These are phyloP conservation scores for Teratosphaeria gauchensis DNA, from an alignment of 2,329 filamentous ascomycete species.

Conservation along the genomic window DNA sequence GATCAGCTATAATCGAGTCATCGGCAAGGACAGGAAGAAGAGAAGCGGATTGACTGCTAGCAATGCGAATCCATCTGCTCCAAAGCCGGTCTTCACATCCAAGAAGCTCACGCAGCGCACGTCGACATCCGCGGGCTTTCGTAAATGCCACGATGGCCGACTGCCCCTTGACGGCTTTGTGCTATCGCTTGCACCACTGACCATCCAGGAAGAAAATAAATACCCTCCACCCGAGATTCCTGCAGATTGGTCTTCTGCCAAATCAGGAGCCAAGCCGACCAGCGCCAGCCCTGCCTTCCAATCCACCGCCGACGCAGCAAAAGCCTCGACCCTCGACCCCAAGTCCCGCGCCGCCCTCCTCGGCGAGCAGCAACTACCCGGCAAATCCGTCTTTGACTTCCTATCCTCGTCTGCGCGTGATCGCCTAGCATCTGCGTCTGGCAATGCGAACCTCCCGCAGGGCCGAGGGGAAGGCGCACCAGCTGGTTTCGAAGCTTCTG, in stretches of 20 bases:
- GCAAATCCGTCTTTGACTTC: constrained; percentile 89
- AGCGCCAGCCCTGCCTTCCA: constrained; percentile 33
- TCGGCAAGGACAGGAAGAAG: constrained; percentile 72
- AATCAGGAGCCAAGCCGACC: constrained; percentile 15
- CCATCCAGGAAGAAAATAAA: constrained; percentile 36
- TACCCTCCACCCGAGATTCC: constrained; percentile 62
- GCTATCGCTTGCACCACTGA: constrained; percentile 44
- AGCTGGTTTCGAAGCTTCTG: constrained; percentile 51
- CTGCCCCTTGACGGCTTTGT: constrained; percentile 73
- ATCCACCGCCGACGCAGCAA: constrained; percentile 69
- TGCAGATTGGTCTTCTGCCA: constrained; percentile 59
- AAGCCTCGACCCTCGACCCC: constrained; percentile 64
- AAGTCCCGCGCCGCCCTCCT: constrained; percentile 68
- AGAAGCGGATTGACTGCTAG: constrained; percentile 22
- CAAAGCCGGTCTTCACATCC: constrained; percentile 64
- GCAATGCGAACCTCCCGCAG: constrained; percentile 65
- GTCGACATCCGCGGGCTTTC: constrained; percentile 40
- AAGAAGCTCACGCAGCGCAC: constrained; percentile 42
- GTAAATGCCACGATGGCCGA: constrained; percentile 74
- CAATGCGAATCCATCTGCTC: constrained; percentile 12
- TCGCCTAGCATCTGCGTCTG: constrained; percentile 64
- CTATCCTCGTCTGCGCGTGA: constrained; percentile 69
- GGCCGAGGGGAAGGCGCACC: constrained; percentile 65
- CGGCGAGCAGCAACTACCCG: constrained; percentile 70
- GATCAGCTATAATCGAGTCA: constrained; percentile 74